A percentile compares a stretch with the other conserved stretches of the same genome.
These are phyloP conservation scores for Lycium ferocissimum DNA, from an alignment of 257 asterid genomes.

Conservation along the genomic window DNA sequence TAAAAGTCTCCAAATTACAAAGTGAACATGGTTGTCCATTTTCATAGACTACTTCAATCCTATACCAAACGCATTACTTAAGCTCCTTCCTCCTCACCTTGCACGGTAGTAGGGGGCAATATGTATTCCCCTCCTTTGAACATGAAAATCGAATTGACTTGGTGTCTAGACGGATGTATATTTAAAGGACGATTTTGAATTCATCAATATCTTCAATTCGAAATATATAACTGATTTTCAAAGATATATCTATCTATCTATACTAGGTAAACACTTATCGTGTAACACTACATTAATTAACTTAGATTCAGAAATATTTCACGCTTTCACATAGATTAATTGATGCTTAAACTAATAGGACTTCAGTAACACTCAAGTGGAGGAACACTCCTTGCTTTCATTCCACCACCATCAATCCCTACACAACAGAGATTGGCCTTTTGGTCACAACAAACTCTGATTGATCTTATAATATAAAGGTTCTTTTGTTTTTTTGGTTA, in stretches of 20 bases:
- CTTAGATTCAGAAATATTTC: background rate
- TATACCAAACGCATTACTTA: slow-evolving; percentile 22
- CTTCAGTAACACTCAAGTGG: background rate
- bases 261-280: background rate
- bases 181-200: background rate
- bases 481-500: background rate
- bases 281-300: background rate
- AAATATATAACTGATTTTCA: too few species aligned
- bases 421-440: background rate
- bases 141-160: background rate
- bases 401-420: background rate
- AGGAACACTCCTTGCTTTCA: background rate
- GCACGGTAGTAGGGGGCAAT: background rate
- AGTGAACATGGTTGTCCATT: slow-evolving; percentile 17
- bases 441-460: background rate
- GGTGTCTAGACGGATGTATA: background rate
- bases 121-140: background rate
- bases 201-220: background rate
- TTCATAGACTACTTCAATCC: slow-evolving; percentile 13
- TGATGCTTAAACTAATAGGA: background rate
- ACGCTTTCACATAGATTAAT: background rate
- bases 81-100: background rate
- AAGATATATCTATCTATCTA: background rate
- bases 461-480: background rate
- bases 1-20: background rate